Evolutionary conservation across 805 yeast genomes (phyloP).

Genomic region (Hanseniaspora lachancei): DNA sequence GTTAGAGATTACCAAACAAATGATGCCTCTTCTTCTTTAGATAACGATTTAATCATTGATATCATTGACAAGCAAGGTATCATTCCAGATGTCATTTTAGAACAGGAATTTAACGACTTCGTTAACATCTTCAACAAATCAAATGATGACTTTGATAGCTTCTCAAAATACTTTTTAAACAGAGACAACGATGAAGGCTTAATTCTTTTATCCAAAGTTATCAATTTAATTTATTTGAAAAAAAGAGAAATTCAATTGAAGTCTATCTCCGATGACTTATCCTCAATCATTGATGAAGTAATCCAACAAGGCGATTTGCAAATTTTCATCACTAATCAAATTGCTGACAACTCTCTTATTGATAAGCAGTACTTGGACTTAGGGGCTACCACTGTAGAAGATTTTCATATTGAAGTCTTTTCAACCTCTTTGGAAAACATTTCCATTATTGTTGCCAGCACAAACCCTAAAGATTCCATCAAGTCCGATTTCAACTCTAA

Average conservation of each 20-base stretch:
- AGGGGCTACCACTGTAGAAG: slow-evolving; percentile 39
- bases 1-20: slow-evolving; percentile 59
- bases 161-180: neutral
- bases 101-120: slow-evolving; percentile 81
- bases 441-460: slow-evolving; percentile 37
- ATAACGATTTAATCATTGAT: slow-evolving; percentile 70
- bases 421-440: slow-evolving; percentile 23
- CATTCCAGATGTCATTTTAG: slow-evolving; percentile 77
- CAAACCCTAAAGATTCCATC: slow-evolving; percentile 56
- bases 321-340: slow-evolving; percentile 36
- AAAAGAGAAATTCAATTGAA: slow-evolving; percentile 77
- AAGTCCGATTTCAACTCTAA: slow-evolving; percentile 20
- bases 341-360: slow-evolving; percentile 64
- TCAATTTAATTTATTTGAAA: slow-evolving; percentile 81
- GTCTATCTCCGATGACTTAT: slow-evolving; percentile 21
- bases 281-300: neutral
- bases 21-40: slow-evolving; percentile 69
- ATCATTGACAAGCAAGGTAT: slow-evolving; percentile 70
- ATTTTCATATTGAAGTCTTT: slow-evolving; percentile 63
- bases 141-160: neutral
- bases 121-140: slow-evolving; percentile 61
- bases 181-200: slow-evolving; percentile 40
- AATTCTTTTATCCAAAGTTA: slow-evolving; percentile 66
- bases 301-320: neutral
- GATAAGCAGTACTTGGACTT: slow-evolving; percentile 89